phyloP scores from a whole-genome alignment of 2,329 filamentous ascomycete species.

The Colletotrichum neosansevieriae region DNA sequence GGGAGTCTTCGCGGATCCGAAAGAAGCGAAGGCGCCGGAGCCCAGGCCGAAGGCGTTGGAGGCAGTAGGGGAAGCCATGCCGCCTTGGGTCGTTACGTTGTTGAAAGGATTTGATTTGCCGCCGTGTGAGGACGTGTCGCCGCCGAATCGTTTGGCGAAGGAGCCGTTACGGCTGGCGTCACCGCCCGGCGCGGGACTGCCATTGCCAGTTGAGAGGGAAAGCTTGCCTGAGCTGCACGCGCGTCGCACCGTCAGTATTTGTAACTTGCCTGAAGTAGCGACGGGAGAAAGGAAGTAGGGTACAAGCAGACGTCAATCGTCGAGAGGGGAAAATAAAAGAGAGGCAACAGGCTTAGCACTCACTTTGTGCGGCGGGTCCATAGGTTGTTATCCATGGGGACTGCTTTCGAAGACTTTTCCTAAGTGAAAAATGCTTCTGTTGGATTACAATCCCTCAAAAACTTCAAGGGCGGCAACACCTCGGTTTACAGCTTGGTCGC shows the following conservation, averaged over 20 bases:
- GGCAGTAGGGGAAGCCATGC: slow-evolving; percentile 82
- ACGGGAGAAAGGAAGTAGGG: slow-evolving; percentile 38
- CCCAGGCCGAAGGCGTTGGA: slow-evolving; percentile 94
- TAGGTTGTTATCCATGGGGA: slow-evolving; percentile 73
- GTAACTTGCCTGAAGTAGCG: background rate
- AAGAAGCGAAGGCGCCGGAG: slow-evolving; percentile 96
- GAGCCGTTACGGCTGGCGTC: slow-evolving; percentile 71
- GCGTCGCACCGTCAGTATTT: slow-evolving; percentile 42
- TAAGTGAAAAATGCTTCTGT: slow-evolving; percentile 22
- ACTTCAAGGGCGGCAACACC: slow-evolving; percentile 37
- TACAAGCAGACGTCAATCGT: slow-evolving; percentile 1
- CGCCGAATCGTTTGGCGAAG: slow-evolving; percentile 80
- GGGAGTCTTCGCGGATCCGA: slow-evolving; percentile 87
- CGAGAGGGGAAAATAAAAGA: slow-evolving; percentile 10
- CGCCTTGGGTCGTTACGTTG: slow-evolving; percentile 76
- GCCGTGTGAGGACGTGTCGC: slow-evolving; percentile 79
- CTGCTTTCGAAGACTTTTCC: slow-evolving; percentile 45
- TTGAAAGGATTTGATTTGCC: slow-evolving; percentile 84
- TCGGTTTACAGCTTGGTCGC: slow-evolving; percentile 34
- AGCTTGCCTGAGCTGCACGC: slow-evolving; percentile 82
- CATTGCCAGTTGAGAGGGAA: slow-evolving; percentile 81
- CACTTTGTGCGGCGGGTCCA: slow-evolving; percentile 90
- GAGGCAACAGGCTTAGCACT: slow-evolving; percentile 49
- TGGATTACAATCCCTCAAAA: slow-evolving; percentile 32
- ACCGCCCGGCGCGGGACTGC: slow-evolving; percentile 64